Percentiles rank a stretch among this genome's conserved stretches.
Conservation (phyloP, 2,329 filamentous ascomycete species). For the Scedosporium apiospermum region DNA sequence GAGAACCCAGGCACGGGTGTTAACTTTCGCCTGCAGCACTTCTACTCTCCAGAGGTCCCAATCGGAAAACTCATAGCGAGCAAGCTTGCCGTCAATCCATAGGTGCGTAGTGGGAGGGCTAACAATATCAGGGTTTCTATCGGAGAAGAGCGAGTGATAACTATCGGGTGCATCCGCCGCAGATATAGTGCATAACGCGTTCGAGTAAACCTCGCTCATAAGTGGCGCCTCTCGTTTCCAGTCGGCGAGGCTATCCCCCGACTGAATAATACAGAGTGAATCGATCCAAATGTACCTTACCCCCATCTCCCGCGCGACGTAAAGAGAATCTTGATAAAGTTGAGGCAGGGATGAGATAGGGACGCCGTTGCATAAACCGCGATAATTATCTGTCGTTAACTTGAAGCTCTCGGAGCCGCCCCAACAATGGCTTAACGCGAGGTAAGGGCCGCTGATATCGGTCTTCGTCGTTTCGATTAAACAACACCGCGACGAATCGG, state of each 20-base stretch:
- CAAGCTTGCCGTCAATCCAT: not conserved
- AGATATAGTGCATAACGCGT: not conserved
- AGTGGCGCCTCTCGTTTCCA: not conserved
- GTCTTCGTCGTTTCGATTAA: not conserved
- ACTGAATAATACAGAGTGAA: slow-evolving; percentile 4
- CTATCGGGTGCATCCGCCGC: not conserved
- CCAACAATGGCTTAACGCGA: not conserved
- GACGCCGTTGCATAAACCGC: not conserved
- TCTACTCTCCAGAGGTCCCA: not conserved
- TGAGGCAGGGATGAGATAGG: slow-evolving; percentile 2
- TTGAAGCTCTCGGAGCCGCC: not conserved
- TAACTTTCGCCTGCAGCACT: slow-evolving; percentile 6
- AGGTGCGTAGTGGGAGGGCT: not conserved
- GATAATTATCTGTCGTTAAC: not conserved
- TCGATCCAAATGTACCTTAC: slow-evolving; percentile 4
- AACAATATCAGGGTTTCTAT: not conserved
- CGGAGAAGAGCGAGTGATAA: not conserved
- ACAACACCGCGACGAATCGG: not conserved
- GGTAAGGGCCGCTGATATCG: not conserved
- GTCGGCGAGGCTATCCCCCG: not conserved
- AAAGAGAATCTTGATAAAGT: slow-evolving; percentile 13
- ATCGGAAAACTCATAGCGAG: not conserved
- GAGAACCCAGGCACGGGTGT: slow-evolving; percentile 13
- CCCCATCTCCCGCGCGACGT: slow-evolving; percentile 4
- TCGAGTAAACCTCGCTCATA: not conserved